These are phyloP conservation scores for Suhomyces wounanorum DNA, from an alignment of 1,139 yeast genomes.

Conservation along the genomic window DNA sequence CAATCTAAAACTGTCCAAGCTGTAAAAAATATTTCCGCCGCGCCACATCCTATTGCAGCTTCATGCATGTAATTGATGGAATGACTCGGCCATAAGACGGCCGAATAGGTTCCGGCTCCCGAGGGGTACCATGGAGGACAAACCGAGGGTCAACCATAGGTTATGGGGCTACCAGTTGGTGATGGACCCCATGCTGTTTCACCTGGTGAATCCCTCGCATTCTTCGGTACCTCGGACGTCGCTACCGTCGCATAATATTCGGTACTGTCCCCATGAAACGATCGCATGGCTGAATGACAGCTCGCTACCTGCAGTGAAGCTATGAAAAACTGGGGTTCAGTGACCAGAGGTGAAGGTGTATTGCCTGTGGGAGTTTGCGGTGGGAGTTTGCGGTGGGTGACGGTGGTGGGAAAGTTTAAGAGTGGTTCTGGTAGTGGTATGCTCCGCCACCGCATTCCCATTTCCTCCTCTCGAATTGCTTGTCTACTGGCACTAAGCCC, in stretches of 20 bases:
- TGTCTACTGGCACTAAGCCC: not conserved
- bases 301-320: too few relatives aligned
- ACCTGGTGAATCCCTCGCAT: not conserved
- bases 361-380: too few relatives aligned
- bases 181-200: not conserved
- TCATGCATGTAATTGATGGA: not conserved
- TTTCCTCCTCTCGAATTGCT: too few relatives aligned
- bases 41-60: not conserved
- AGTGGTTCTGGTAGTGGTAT: too few relatives aligned
- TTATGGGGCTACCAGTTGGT: not conserved
- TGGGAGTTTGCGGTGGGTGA: too few relatives aligned
- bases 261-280: not conserved
- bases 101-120: not conserved
- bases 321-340: too few relatives aligned
- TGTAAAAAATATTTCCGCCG: not conserved
- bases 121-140: not conserved
- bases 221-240: not conserved
- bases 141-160: not conserved
- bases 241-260: not conserved
- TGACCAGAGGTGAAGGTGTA: too few relatives aligned
- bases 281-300: too few relatives aligned
- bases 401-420: too few relatives aligned
- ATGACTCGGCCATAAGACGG: not conserved
- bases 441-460: too few relatives aligned
- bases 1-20: not conserved